These are phyloP conservation scores for Plasmodium relictum DNA, from an alignment of 169 alveolate species.

Conservation along the genomic window DNA sequence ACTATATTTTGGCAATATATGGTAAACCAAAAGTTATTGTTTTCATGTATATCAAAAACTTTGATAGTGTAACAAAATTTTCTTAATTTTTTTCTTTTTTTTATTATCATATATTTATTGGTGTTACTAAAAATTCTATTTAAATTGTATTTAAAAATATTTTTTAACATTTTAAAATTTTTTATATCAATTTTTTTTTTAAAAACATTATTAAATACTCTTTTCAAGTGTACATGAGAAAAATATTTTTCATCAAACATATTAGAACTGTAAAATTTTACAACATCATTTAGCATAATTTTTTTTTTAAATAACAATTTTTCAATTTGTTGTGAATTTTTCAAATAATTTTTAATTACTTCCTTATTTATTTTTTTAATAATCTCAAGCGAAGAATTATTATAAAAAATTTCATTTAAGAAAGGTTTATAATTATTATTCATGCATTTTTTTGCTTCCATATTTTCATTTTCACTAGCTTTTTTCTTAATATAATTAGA, in stretches of 20 bases:
- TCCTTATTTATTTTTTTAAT: constrained; percentile 9
- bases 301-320: constrained; percentile 4
- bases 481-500: not conserved
- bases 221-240: constrained; percentile 20
- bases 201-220: constrained; percentile 17
- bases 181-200: constrained; percentile 50
- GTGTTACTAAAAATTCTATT: constrained; percentile 43
- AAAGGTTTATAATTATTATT: not conserved
- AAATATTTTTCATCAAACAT: constrained; percentile 20
- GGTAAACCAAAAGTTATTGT: constrained; percentile 36
- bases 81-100: constrained; percentile 54
- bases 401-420: constrained; percentile 1
- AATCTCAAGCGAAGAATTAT: constrained; percentile 2
- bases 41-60: constrained; percentile 24
- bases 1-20: constrained; percentile 54
- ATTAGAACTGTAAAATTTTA: constrained; percentile 13
- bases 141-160: constrained; percentile 46
- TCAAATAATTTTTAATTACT: not conserved
- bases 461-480: not conserved
- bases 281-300: constrained; percentile 2
- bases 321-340: constrained; percentile 13
- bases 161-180: constrained; percentile 58
- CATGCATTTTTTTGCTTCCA: not conserved
- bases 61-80: constrained; percentile 54
- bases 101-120: constrained; percentile 40